phyloP scores from a whole-genome alignment of 2,329 filamentous ascomycete species.

The Trichoderma sp. region DNA sequence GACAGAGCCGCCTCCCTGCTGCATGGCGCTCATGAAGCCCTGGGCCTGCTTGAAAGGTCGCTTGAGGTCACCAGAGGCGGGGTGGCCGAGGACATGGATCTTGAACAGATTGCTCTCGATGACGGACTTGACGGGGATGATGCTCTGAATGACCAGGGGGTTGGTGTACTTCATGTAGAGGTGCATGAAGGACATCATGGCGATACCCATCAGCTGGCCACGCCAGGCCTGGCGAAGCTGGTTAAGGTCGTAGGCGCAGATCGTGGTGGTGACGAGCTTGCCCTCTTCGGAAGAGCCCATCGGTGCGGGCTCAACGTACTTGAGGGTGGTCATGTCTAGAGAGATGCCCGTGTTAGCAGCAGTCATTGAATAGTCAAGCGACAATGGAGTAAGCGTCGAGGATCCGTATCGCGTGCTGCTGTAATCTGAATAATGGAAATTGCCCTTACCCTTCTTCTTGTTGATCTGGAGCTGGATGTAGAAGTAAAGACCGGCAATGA shows the following conservation, averaged over 20 bases:
- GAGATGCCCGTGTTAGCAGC: not conserved
- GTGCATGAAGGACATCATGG: conserved; percentile 99
- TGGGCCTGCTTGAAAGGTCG: conserved; percentile 87
- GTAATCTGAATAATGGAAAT: not conserved
- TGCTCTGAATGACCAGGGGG: conserved; percentile 96
- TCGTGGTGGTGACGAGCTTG: conserved; percentile 94
- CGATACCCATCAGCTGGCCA: conserved; percentile 90
- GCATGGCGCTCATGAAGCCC: conserved; percentile 80
- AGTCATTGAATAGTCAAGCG: not conserved
- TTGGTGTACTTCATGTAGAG: conserved; percentile 99
- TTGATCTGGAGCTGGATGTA: conserved; percentile 86
- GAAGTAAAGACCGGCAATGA: conserved; percentile 83
- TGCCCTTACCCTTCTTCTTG: conserved; percentile 85
- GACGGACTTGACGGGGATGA: conserved; percentile 94
- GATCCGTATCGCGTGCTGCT: not conserved
- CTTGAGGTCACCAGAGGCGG: conserved; percentile 88
- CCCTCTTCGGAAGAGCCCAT: conserved; percentile 93
- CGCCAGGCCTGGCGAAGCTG: conserved; percentile 87
- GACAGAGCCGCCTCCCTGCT: conserved; percentile 67
- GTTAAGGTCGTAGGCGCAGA: conserved; percentile 88
- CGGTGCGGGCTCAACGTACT: conserved; percentile 94
- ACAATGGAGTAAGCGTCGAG: conserved; percentile 24
- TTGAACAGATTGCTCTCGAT: conserved; percentile 96
- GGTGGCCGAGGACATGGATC: conserved; percentile 87
- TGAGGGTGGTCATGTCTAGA: conserved; percentile 91